These are phyloP conservation scores for Zea luxurians DNA, from an alignment of 176 grass and related monocot genomes.

Conservation along the genomic window DNA sequence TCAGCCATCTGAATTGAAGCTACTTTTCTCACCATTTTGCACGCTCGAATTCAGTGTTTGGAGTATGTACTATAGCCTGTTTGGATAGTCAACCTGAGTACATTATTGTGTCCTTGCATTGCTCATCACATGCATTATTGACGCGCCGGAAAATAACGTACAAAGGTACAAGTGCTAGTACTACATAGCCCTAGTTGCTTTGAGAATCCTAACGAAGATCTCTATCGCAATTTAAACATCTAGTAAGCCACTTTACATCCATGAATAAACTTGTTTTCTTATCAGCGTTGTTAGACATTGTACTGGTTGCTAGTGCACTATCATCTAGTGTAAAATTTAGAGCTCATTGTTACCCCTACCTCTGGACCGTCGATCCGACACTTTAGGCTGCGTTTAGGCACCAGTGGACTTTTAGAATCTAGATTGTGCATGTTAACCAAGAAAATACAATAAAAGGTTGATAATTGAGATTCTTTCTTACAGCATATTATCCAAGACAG, in stretches of 20 bases:
- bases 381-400: no score
- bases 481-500: no score
- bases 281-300: no score
- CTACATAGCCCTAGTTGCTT: neutral
- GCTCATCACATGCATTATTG: neutral
- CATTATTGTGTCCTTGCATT: neutral
- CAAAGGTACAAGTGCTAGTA: neutral
- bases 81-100: constrained; percentile 9
- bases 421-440: no score
- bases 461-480: no score
- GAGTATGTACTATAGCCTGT: neutral
- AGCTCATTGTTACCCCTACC: no score
- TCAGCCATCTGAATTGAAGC: neutral
- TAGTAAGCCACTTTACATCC: neutral
- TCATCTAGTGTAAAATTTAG: neutral
- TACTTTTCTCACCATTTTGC: constrained; percentile 25
- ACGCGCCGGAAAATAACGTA: neutral
- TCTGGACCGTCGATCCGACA: no score
- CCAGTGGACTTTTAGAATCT: no score
- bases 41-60: constrained; percentile 6
- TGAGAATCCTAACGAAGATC: neutral
- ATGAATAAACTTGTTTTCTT: neutral
- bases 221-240: neutral
- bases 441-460: no score
- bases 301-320: neutral